Percentiles rank a stretch among this genome's conserved stretches.
These are phyloP conservation scores for Gelatoporia subvermispora DNA, from an alignment of 768 basidiomycete genomes.

Conservation along the genomic window DNA sequence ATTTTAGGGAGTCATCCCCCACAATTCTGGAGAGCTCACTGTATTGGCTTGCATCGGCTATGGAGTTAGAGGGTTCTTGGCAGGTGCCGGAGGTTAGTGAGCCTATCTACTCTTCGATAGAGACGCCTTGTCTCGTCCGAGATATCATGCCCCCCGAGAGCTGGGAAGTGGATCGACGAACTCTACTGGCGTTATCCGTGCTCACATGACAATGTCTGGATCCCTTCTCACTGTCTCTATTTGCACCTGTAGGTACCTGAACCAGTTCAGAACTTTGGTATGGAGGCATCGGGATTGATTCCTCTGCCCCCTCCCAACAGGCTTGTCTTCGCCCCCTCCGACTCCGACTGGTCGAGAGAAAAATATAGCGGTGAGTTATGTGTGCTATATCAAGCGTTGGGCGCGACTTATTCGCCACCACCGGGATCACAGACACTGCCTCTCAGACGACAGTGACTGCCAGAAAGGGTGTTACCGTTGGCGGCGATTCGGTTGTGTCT, in stretches of 20 bases:
- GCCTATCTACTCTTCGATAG: neutral
- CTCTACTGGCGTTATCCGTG: constrained; percentile 7
- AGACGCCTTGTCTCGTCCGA: constrained; percentile 10
- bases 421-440: too few species aligned
- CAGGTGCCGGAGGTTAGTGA: constrained; percentile 22
- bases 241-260: constrained; percentile 37
- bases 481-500: too few species aligned
- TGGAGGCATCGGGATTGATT: neutral
- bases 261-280: constrained; percentile 23
- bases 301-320: neutral
- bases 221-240: constrained; percentile 16
- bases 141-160: constrained; percentile 10
- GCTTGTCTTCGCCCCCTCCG: neutral
- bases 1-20: constrained; percentile 9
- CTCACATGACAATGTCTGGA: constrained; percentile 4
- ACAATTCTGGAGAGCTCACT: constrained; percentile 21
- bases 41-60: constrained; percentile 23
- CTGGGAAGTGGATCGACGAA: constrained; percentile 3
- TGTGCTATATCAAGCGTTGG: too few species aligned
- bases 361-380: too few species aligned
- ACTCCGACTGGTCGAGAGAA: neutral
- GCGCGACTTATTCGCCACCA: too few species aligned
- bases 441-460: too few species aligned
- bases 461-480: too few species aligned
- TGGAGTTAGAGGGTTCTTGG: constrained; percentile 11